These are phyloP conservation scores for Blastomyces gilchristii DNA, from an alignment of 2,329 filamentous ascomycete species.

Conservation along the genomic window DNA sequence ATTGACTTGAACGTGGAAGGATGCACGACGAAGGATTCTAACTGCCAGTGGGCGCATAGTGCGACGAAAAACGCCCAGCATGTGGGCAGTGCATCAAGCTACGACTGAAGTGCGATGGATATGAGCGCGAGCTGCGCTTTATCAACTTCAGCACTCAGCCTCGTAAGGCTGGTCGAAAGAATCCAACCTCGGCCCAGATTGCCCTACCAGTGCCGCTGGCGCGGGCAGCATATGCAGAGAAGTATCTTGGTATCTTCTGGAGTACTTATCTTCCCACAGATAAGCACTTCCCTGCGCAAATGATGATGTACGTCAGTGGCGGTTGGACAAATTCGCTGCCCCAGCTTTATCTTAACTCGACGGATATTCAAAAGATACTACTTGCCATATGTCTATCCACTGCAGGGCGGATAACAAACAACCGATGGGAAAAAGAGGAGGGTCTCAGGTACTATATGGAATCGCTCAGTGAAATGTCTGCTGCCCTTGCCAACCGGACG, in stretches of 20 bases:
- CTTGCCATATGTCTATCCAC: constrained; percentile 9
- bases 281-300: constrained; percentile 7
- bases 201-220: background rate
- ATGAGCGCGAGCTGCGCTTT: constrained; percentile 53
- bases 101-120: constrained; percentile 51
- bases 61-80: constrained; percentile 51
- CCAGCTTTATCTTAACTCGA: constrained; percentile 6
- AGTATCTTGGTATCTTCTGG: constrained; percentile 9
- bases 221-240: constrained; percentile 8
- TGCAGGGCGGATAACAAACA: constrained; percentile 4
- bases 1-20: constrained; percentile 4
- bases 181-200: background rate
- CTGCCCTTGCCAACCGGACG: constrained; percentile 6
- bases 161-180: constrained; percentile 1
- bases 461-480: constrained; percentile 6
- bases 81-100: constrained; percentile 52
- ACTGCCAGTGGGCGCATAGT: constrained; percentile 33
- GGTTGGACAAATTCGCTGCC: constrained; percentile 9
- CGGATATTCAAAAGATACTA: constrained; percentile 8
- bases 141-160: constrained; percentile 35
- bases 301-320: constrained; percentile 6
- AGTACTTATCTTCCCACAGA: constrained; percentile 5
- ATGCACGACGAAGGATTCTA: constrained; percentile 1
- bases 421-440: constrained; percentile 9
- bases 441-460: constrained; percentile 9